Percentiles rank a stretch among this genome's conserved stretches.
These are phyloP conservation scores for Hanseniaspora singularis DNA, from an alignment of 805 yeast genomes.

Conservation along the genomic window DNA sequence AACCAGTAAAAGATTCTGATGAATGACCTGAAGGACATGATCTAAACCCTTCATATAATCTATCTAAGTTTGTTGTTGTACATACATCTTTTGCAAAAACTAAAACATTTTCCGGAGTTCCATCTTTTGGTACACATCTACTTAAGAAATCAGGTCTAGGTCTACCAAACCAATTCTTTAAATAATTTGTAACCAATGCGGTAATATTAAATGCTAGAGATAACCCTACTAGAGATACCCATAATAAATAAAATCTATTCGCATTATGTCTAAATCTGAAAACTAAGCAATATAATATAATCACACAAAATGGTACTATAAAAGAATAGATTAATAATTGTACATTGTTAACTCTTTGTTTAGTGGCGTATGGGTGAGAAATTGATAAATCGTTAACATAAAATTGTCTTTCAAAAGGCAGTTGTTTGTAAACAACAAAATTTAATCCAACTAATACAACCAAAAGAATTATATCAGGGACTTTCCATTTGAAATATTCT, in stretches of 20 bases:
- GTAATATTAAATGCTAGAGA: slow-evolving; percentile 47
- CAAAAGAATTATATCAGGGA: slow-evolving; percentile 29
- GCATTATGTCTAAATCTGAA: slow-evolving; percentile 34
- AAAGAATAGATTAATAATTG: slow-evolving; percentile 44
- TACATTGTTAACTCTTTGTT: slow-evolving; percentile 55
- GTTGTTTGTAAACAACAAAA: slow-evolving; percentile 26
- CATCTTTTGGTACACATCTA: slow-evolving; percentile 59
- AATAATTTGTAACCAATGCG: slow-evolving; percentile 52
- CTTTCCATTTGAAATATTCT: slow-evolving; percentile 28
- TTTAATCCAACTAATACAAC: slow-evolving; percentile 27
- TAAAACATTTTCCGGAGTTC: slow-evolving; percentile 43
- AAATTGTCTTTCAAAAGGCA: slow-evolving; percentile 73
- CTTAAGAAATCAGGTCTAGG: slow-evolving; percentile 87
- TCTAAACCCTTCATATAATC: slow-evolving; percentile 58
- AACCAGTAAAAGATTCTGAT: slow-evolving; percentile 54
- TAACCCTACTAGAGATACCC: slow-evolving; percentile 57
- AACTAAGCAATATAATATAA: slow-evolving; percentile 28
- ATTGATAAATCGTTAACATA: slow-evolving; percentile 61
- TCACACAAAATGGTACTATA: slow-evolving; percentile 37
- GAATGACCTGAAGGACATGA: slow-evolving; percentile 80
- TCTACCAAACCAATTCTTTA: slow-evolving; percentile 79
- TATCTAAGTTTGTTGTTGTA: slow-evolving; percentile 37
- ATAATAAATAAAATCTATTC: slow-evolving; percentile 39
- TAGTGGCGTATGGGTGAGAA: slow-evolving; percentile 67
- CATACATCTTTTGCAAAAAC: slow-evolving; percentile 56